phyloP scores from a whole-genome alignment of 345 rosid genomes.

The Carallia brachiata region DNA sequence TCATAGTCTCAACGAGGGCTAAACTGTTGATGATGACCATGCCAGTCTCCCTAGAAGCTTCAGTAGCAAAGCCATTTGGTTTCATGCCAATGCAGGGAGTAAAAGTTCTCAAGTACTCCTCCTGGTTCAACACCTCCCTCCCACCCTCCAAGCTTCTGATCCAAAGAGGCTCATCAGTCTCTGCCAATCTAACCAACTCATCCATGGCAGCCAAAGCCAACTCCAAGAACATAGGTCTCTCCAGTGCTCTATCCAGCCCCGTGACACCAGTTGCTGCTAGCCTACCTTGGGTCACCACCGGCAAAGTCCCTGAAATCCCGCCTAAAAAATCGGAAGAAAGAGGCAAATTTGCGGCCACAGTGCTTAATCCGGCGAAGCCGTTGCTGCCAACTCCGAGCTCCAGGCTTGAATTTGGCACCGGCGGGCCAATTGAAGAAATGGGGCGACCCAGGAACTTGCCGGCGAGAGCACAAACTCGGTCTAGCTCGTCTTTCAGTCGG shows the following conservation, averaged over 20 bases:
- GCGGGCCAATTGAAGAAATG: constrained; percentile 41
- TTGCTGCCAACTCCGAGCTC: constrained; percentile 81
- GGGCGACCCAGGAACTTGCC: constrained; percentile 92
- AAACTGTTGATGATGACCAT: constrained; percentile 82
- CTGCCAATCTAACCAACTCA: constrained; percentile 81
- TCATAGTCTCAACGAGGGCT: constrained; percentile 86
- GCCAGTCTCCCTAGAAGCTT: constrained; percentile 85
- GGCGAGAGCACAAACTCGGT: constrained; percentile 79
- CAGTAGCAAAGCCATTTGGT: constrained; percentile 67
- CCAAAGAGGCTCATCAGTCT: constrained; percentile 80
- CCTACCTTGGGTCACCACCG: constrained; percentile 33
- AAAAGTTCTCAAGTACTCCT: constrained; percentile 60
- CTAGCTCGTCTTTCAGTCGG: constrained; percentile 78
- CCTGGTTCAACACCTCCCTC: constrained; percentile 58
- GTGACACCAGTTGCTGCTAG: constrained; percentile 32
- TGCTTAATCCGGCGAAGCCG: constrained; percentile 46
- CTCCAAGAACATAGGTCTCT: constrained; percentile 72
- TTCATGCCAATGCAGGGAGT: constrained; percentile 65
- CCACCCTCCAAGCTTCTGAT: constrained; percentile 58
- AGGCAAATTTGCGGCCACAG: constrained; percentile 45
- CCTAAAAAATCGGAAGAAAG: constrained; percentile 47
- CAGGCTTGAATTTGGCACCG: constrained; percentile 64
- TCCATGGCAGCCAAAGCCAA: constrained; percentile 86
- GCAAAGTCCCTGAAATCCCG: constrained; percentile 44
- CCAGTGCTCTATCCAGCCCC: constrained; percentile 53